Base-by-base conservation (phyloP, 306 rosid genomes). In the Quillaja saponaria region DNA sequence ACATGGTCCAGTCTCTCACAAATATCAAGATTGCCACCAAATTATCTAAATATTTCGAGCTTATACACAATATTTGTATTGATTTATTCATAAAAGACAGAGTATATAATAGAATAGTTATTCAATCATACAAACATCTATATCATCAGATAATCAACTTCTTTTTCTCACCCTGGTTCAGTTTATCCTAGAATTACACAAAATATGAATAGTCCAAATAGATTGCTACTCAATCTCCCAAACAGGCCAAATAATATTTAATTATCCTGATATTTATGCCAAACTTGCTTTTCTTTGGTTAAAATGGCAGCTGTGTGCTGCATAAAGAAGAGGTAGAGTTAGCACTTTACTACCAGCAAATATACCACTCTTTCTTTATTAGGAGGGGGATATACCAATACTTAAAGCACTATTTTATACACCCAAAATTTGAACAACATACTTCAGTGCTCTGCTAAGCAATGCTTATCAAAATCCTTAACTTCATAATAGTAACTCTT, bases 251-350 rank as follows among this genome's bases (percentile, higher is more conserved):
- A 41, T 8, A 58, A 40, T 12, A 12, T 39, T 10, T 13, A 11
- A 47, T 37, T n/a, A n/a, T n/a, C n/a, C n/a, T n/a, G n/a, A 37
- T 37, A 9, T 62, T 17, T 16, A 31, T 56, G 49, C 67, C 57
- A 34, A 48, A 12, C 56, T 49, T 49, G 6, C 48, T 6, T 19
- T 25, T 25, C 38, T 58, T n/a, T 58, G 21, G 47, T 17, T 5
- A 49, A 18, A 40, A 15, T 18, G 63, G 63, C 49, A 58, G 38
- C 6, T 10, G 6, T 39, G 62, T 11, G 33, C 55, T 28, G 7
- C 2, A 20, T n/a, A 38, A 10, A 58, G 64, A 25, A 25, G 31
- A 38, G 64, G 34, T 19, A 10, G 34, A 56, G n/a, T n/a, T n/a
- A n/a, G n/a, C n/a, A n/a, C n/a, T n/a, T n/a, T n/a, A n/a, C n/a